Conservation (phyloP, 805 yeast species). For the Saccharomycopsis selenospora region DNA sequence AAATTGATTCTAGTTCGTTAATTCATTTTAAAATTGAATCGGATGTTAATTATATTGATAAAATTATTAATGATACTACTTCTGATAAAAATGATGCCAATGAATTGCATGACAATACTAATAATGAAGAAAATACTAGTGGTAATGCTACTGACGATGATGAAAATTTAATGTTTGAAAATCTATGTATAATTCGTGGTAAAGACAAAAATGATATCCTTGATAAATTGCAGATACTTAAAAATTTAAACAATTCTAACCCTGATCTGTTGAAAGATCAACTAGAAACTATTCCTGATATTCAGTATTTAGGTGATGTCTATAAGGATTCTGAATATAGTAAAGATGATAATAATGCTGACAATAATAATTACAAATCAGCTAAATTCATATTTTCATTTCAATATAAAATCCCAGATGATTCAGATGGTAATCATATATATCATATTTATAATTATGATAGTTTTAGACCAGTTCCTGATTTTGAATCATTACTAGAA, state of each 20-base stretch:
- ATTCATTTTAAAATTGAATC: constrained; percentile 15
- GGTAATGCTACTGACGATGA: constrained; percentile 5
- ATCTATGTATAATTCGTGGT: constrained; percentile 17
- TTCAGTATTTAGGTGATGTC: constrained; percentile 19
- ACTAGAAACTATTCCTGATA: constrained; percentile 10
- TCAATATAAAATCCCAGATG: constrained; percentile 11
- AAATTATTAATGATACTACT: constrained; percentile 5
- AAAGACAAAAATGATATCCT: constrained; percentile 9
- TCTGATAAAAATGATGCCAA: background rate
- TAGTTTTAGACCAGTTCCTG: constrained; percentile 4
- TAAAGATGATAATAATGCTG: background rate
- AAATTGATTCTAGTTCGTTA: background rate
- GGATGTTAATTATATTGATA: constrained; percentile 17
- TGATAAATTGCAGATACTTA: constrained; percentile 9
- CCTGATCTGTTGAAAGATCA: constrained; percentile 3
- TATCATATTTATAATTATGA: constrained; percentile 11
- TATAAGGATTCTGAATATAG: constrained; percentile 18
- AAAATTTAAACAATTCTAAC: background rate
- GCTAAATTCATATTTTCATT: constrained; percentile 18
- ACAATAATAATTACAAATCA: background rate
- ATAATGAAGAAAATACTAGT: background rate
- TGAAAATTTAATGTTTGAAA: constrained; percentile 17
- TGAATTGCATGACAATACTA: background rate
- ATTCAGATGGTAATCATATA: constrained; percentile 12
- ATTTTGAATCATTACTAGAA: constrained; percentile 8